These are phyloP conservation scores for Penicillium nucicola DNA, from an alignment of 495 filamentous ascomycete genomes.

Conservation along the genomic window DNA sequence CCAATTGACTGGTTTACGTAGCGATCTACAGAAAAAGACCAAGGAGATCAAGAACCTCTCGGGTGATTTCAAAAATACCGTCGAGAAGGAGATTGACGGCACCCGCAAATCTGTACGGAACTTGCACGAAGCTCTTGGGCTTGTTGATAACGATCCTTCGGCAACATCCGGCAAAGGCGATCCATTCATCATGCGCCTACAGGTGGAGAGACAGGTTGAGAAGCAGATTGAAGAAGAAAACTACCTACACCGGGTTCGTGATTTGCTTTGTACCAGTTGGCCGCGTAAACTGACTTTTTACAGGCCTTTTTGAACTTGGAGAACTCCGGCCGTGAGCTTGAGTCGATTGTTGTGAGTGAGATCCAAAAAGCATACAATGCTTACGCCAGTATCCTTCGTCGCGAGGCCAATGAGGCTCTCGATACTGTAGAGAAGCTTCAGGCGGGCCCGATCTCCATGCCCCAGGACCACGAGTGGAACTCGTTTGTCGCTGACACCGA, in stretches of 20 bases:
- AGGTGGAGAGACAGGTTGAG: slow-evolving; percentile 84
- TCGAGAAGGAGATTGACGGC: slow-evolving; percentile 54
- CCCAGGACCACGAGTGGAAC: slow-evolving; percentile 89
- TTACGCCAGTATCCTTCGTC: slow-evolving; percentile 82
- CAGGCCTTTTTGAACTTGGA: slow-evolving; percentile 95
- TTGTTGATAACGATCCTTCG: slow-evolving; percentile 72
- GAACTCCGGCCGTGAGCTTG: slow-evolving; percentile 88
- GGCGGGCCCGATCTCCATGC: slow-evolving; percentile 80
- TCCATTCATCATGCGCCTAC: slow-evolving; percentile 80
- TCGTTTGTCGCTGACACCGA: slow-evolving; percentile 78
- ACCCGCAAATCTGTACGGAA: slow-evolving; percentile 66
- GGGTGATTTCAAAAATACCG: slow-evolving; percentile 87
- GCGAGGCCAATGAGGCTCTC: slow-evolving; percentile 80
- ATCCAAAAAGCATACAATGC: slow-evolving; percentile 97
- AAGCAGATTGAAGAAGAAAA: slow-evolving; percentile 96
- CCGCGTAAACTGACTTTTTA: slow-evolving; percentile 21
- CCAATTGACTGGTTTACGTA: slow-evolving; percentile 78
- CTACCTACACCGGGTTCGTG: slow-evolving; percentile 81
- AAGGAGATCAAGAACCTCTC: slow-evolving; percentile 94
- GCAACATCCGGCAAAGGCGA: slow-evolving; percentile 80
- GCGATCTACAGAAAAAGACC: slow-evolving; percentile 89
- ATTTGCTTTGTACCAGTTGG: background rate
- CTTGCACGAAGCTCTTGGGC: slow-evolving; percentile 74
- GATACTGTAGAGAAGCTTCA: slow-evolving; percentile 77
- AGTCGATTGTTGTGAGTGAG: slow-evolving; percentile 92